Evolutionary conservation across 192 early-diverging fungal species (phyloP).

Genomic region (Spinellus fusiger): DNA sequence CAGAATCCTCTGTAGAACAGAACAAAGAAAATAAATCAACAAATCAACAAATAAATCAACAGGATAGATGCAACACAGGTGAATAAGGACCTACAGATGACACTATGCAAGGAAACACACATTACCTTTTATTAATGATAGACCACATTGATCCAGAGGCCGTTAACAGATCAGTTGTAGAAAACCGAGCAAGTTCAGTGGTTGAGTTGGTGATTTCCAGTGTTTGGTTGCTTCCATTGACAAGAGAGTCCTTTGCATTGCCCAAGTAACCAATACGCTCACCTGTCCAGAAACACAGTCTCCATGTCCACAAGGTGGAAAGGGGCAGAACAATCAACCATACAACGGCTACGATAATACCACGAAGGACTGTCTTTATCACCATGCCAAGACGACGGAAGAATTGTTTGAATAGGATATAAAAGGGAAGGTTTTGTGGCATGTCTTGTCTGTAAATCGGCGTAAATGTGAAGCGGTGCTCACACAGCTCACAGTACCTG

Average conservation of each 20-base stretch:
- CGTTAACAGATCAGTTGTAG: not conserved
- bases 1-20: conserved; percentile 35
- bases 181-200: too few species aligned
- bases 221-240: not conserved
- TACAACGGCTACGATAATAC: conserved; percentile 56
- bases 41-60: not conserved
- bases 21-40: not conserved
- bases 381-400: not conserved
- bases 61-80: not conserved
- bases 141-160: not conserved
- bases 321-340: conserved; percentile 86
- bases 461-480: conserved; percentile 78
- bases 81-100: not conserved
- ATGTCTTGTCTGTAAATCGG: conserved; percentile 70
- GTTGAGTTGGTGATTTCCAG: too few species aligned
- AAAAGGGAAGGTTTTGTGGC: conserved; percentile 61
- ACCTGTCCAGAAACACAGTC: conserved; percentile 79
- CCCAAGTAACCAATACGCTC: conserved; percentile 42
- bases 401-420: conserved; percentile 25
- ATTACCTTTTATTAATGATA: not conserved
- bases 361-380: conserved; percentile 43
- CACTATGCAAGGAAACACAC: not conserved
- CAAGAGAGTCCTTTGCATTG: not conserved
- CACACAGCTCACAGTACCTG: conserved; percentile 87
- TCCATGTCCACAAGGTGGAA: conserved; percentile 76